A percentile compares a stretch with the other conserved stretches of the same genome.
Conservation (phyloP, 352 stramenopile genomes). For the Globisporangium perplexum region DNA sequence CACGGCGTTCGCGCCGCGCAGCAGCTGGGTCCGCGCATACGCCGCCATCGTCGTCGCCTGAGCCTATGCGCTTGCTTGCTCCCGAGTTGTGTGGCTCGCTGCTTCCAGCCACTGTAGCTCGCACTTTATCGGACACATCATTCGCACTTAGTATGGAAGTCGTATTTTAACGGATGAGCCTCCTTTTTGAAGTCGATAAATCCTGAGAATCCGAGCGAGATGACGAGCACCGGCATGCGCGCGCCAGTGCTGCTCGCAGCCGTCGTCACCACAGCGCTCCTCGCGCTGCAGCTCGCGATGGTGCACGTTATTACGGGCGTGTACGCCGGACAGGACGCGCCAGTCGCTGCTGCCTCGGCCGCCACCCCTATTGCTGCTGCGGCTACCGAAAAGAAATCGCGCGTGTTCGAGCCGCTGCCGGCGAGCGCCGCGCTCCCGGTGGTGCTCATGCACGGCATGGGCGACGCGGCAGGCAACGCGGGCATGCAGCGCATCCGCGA, state of each 20-base stretch:
- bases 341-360: neutral
- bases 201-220: too few relatives aligned
- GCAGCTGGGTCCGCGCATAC: conserved; percentile 54
- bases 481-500: conserved; percentile 86
- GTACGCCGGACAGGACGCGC: conserved; percentile 15
- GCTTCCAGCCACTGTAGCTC: conserved; percentile 26
- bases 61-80: conserved; percentile 1
- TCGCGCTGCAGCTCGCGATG: conserved; percentile 45
- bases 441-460: conserved; percentile 92
- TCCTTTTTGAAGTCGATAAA: too few relatives aligned
- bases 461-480: conserved; percentile 88
- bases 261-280: conserved; percentile 27
- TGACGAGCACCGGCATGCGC: conserved; percentile 18
- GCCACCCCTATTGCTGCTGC: neutral
- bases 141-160: conserved; percentile 5
- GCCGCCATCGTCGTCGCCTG: conserved; percentile 30
- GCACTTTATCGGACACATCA: conserved; percentile 3
- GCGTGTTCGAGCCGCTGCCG: conserved; percentile 24
- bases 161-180: neutral
- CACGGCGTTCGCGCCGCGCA: conserved; percentile 44
- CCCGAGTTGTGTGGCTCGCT: conserved; percentile 21
- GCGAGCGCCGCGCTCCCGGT: conserved; percentile 37
- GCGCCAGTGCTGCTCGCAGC: conserved; percentile 30
- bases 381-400: conserved; percentile 2
- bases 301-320: conserved; percentile 31